Base-by-base conservation (phyloP, 805 yeast genomes). In the Schwanniomyces occidentalis region DNA sequence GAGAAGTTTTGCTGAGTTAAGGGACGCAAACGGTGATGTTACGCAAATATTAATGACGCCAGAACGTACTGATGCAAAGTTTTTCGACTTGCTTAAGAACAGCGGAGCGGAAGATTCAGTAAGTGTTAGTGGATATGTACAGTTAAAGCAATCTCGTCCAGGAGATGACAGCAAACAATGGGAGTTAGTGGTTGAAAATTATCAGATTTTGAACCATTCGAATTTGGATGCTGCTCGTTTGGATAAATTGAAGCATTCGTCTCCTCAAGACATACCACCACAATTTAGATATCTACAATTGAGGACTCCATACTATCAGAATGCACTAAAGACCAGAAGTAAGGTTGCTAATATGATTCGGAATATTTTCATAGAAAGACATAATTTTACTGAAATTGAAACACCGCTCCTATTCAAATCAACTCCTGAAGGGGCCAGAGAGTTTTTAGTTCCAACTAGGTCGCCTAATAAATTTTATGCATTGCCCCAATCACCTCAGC, bases 401-500 rank as follows among this genome's bases (percentile, higher is more conserved):
- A 93, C 99, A 0, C 99, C 99, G 1, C 57, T 91, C 5, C 63
- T 93, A 18, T 93, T 93, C 71, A 90, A 93, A 53, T 85, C 96
- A 2, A 93, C 99, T 0, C 99, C 99, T 0, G 99, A 93, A 59
- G 99, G 99, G 10, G 99, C 99, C 1, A 71, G 95, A 24, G 99
- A 93, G 60, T 93, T 91, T 56, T 61, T 93, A 30, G 97, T 93
- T 0, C 99, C 99, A 1, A 87, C 97, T 0, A 72, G 98, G 45
- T 63, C 73, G 10, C 54, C 63, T 1, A 62, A 68, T 17, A 52
- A 60, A 13, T 84, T 85, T 58, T 93, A 91, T 56, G 97, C 99
- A 0, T 68, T 93, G 18, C 97, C 98, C 0, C 99, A 93, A 58
- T 87, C 96, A 10, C 99, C 99, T 0, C 99, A 93, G 56, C 99